phyloP scores from a whole-genome alignment of 768 basidiomycete species.

The Rhodotorula paludigena region DNA sequence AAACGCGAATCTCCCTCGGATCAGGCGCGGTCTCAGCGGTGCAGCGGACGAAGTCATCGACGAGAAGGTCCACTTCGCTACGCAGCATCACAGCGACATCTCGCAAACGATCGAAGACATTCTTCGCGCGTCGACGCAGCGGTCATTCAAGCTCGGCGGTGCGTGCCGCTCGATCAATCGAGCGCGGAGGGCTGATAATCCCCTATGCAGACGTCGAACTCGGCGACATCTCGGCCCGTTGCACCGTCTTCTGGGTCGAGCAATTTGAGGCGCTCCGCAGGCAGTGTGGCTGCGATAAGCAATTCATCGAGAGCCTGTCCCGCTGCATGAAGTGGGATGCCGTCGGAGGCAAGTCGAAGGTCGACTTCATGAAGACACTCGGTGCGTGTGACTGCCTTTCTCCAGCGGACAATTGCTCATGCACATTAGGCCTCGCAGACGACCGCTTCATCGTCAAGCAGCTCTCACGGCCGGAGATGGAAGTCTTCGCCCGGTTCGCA shows the following conservation, averaged over 20 bases:
- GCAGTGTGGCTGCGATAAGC: conserved; percentile 88
- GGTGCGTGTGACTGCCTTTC: conserved; percentile 53
- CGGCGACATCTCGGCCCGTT: conserved; percentile 46
- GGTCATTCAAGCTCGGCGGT: conserved; percentile 28
- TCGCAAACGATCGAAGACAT: conserved; percentile 20
- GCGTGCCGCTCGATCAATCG: not conserved
- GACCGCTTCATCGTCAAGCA: conserved; percentile 99
- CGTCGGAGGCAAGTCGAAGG: conserved; percentile 91
- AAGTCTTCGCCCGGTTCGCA: conserved; percentile 93
- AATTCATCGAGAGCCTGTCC: conserved; percentile 86
- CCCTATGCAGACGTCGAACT: conserved; percentile 6
- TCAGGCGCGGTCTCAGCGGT: conserved; percentile 41
- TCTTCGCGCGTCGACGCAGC: conserved; percentile 24
- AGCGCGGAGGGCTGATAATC: conserved; percentile 48
- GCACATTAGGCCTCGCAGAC: conserved; percentile 54
- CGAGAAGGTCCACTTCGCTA: no score
- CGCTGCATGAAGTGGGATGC: conserved; percentile 95
- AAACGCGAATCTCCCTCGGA: not conserved
- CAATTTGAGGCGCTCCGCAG: conserved; percentile 90
- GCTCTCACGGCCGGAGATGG: conserved; percentile 79
- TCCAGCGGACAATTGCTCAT: not conserved
- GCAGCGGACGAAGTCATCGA: not conserved
- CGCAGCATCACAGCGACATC: not conserved
- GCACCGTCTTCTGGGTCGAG: conserved; percentile 89
- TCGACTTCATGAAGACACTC: conserved; percentile 90